phyloP scores from a whole-genome alignment of 2,329 filamentous ascomycete genomes.

The Calonectria honghensis region DNA sequence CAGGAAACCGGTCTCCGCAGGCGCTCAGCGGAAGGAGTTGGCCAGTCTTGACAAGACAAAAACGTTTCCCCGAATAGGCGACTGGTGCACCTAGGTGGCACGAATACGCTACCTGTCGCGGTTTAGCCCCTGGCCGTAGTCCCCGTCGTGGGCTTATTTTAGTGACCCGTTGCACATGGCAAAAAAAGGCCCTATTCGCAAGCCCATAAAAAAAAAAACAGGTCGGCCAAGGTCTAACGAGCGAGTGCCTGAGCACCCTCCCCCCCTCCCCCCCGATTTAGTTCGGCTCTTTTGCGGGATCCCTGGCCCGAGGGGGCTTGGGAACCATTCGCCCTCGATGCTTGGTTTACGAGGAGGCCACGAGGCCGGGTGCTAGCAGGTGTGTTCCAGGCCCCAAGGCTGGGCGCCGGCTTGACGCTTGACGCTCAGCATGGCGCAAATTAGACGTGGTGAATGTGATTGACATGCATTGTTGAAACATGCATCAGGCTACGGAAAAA shows the following conservation, averaged over 20 bases:
- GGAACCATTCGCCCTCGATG: conserved; percentile 26
- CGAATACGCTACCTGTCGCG: neutral
- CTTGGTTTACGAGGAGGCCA: conserved; percentile 35
- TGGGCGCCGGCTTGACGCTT: conserved; percentile 1
- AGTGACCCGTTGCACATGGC: conserved; percentile 35
- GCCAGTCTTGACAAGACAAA: conserved; percentile 7
- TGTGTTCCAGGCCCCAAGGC: conserved; percentile 38
- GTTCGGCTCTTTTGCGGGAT: conserved; percentile 14
- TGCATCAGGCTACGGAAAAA: conserved; percentile 19
- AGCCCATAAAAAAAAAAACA: conserved; percentile 20
- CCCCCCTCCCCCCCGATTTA: conserved; percentile 1
- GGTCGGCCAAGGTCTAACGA: neutral
- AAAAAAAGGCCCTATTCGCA: conserved; percentile 29
- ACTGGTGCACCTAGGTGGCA: neutral
- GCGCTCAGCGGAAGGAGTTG: neutral
- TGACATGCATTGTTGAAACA: neutral
- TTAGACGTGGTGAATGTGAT: conserved; percentile 23
- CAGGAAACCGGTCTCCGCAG: neutral
- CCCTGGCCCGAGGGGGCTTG: conserved; percentile 8
- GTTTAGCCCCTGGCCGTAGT: conserved; percentile 27
- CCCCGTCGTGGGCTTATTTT: conserved; percentile 35
- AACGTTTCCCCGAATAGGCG: conserved; percentile 3
- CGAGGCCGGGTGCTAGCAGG: conserved; percentile 27
- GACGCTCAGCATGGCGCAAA: conserved; percentile 19
- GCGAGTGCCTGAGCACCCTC: conserved; percentile 21